Evolutionary conservation across 2,329 filamentous ascomycete genomes (phyloP).

Genomic region (Penicillium polonicum): DNA sequence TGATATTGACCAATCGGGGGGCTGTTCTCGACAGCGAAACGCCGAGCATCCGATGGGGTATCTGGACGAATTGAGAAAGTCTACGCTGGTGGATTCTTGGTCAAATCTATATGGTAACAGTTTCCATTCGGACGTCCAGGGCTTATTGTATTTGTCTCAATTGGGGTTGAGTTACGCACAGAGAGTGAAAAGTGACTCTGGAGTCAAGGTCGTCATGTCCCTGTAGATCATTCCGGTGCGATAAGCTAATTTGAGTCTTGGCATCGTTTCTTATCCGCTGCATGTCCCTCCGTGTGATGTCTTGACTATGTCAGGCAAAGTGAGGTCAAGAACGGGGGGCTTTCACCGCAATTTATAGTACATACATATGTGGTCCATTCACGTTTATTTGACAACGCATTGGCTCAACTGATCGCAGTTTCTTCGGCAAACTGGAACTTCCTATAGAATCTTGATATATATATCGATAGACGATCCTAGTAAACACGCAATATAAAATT

Average conservation of each 20-base stretch:
- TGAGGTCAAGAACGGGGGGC: background rate
- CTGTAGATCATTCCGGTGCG: background rate
- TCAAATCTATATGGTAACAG: constrained; percentile 13
- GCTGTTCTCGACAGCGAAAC: constrained; percentile 6
- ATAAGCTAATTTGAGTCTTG: constrained; percentile 3
- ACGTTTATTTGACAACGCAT: too few relatives aligned
- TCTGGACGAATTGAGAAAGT: constrained; percentile 26
- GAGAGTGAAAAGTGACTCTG: background rate
- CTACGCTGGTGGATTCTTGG: constrained; percentile 18
- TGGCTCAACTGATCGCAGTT: background rate
- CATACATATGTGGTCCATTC: background rate
- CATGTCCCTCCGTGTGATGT: too few relatives aligned
- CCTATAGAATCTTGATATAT: background rate
- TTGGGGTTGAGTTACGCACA: background rate
- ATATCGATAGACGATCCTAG: background rate
- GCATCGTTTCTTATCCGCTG: background rate
- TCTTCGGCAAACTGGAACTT: background rate
- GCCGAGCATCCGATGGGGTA: constrained; percentile 18
- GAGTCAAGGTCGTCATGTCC: background rate
- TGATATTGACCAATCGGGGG: constrained; percentile 24
- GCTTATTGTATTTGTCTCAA: background rate
- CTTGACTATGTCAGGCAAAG: too few relatives aligned
- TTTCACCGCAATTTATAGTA: background rate
- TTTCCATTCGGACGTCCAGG: constrained; percentile 3
- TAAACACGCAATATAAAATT: too few relatives aligned